Conservation (phyloP, 176 grass and related monocot genomes). For the Zea luxurians region DNA sequence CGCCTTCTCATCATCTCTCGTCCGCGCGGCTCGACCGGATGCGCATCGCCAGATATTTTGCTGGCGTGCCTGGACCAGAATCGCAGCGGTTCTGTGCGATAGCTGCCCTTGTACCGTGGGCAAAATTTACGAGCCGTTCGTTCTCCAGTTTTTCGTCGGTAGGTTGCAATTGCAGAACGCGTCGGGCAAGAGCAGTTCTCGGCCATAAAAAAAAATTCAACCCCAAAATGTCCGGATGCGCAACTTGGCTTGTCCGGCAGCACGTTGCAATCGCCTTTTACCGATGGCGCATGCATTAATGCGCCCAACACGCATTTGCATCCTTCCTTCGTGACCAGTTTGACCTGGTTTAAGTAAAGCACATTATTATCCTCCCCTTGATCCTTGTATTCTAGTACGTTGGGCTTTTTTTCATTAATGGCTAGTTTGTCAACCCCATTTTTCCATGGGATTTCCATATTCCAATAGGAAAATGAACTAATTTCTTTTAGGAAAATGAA, state of each 20-base stretch:
- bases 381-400: neutral
- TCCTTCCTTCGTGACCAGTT: neutral
- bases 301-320: constrained; percentile 18
- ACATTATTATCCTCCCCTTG: neutral
- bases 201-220: neutral
- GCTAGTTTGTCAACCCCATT: no score
- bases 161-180: neutral
- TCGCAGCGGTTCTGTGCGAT: neutral
- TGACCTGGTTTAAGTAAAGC: neutral
- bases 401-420: no score
- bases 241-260: neutral
- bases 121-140: neutral
- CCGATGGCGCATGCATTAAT: neutral
- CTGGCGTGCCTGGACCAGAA: constrained; percentile 10
- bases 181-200: constrained; percentile 3
- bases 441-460: no score
- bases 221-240: neutral
- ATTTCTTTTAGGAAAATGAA: no score
- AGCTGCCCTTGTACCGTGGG: neutral
- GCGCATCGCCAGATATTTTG: constrained; percentile 30
- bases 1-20: neutral
- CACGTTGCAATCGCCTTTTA: neutral
- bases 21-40: neutral
- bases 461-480: no score
- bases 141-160: neutral